These are phyloP conservation scores for Neofusicoccum umdonicola DNA, from an alignment of 2,329 filamentous ascomycete genomes.

Conservation along the genomic window DNA sequence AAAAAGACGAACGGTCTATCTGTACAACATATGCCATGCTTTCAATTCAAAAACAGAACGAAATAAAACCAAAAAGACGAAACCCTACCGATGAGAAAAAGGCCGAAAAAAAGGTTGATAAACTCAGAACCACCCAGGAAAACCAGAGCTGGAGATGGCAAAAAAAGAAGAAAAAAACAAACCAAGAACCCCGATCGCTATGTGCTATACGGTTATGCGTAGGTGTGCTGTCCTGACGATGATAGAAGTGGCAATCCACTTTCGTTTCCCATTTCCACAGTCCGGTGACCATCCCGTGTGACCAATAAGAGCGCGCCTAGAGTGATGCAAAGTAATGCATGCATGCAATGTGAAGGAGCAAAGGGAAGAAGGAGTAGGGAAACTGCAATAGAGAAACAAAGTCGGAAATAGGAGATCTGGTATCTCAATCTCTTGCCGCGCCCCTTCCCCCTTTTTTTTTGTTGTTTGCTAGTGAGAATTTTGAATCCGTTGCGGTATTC, in stretches of 20 bases:
- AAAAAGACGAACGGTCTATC: not conserved
- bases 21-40: constrained; percentile 14
- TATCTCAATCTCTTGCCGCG: not conserved
- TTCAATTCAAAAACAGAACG: not conserved
- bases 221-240: not conserved
- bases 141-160: not conserved
- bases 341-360: not conserved
- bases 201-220: constrained; percentile 12
- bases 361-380: not conserved
- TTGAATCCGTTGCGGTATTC: not conserved
- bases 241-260: not conserved
- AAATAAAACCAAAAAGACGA: not conserved
- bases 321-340: constrained; percentile 2
- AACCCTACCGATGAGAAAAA: not conserved
- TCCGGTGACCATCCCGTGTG: not conserved
- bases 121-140: not conserved
- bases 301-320: not conserved
- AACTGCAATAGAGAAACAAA: not conserved
- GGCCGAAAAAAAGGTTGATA: not conserved
- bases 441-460: not conserved
- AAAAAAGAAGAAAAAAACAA: not conserved
- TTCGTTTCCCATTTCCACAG: not conserved
- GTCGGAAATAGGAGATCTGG: not conserved
- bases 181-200: constrained; percentile 13
- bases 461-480: not conserved